Evolutionary conservation across 2,329 filamentous ascomycete genomes (phyloP).

Genomic region (Alternaria dauci): DNA sequence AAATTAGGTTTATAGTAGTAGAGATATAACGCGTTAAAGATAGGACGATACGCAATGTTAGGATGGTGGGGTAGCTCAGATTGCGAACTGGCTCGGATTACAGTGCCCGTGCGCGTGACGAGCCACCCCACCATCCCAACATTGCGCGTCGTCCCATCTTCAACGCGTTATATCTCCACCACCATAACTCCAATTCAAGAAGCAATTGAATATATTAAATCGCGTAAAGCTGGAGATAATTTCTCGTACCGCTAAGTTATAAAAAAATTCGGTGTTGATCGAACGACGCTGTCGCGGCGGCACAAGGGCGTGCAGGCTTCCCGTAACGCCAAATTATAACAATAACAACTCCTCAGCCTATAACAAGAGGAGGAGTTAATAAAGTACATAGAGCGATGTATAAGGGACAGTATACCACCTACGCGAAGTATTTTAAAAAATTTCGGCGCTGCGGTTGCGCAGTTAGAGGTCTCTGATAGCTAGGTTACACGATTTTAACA

Average conservation of each 20-base stretch:
- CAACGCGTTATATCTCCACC: neutral
- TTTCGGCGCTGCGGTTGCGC: slow-evolving; percentile 1
- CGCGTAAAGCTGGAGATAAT: neutral
- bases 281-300: slow-evolving; percentile 1
- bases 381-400: neutral
- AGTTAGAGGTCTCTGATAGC: slow-evolving; percentile 15
- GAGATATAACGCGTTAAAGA: too few relatives aligned
- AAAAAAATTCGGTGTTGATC: neutral
- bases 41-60: too few relatives aligned
- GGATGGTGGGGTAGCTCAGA: too few relatives aligned
- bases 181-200: neutral
- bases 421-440: neutral
- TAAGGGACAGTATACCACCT: neutral
- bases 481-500: slow-evolving; percentile 17
- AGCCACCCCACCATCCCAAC: neutral
- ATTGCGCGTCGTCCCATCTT: neutral
- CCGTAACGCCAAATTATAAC: neutral
- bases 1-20: too few relatives aligned
- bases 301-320: neutral
- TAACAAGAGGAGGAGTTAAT: neutral
- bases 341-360: neutral
- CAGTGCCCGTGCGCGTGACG: neutral
- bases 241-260: neutral
- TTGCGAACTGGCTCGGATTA: neutral
- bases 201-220: neutral